phyloP scores from a whole-genome alignment of 306 rosid species.

The Cicer judaicum region DNA sequence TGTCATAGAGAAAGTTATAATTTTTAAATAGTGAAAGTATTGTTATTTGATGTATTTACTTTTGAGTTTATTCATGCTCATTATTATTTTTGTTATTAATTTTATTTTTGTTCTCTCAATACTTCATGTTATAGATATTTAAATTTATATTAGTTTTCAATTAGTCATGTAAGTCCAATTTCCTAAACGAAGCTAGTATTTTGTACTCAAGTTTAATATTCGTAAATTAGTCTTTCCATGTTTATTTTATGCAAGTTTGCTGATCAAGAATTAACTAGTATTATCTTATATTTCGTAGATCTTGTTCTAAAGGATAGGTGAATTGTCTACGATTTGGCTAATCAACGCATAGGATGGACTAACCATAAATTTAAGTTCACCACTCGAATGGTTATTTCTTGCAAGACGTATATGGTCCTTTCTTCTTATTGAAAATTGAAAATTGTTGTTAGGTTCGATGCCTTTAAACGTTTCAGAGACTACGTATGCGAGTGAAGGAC shows the following conservation, averaged over 20 bases:
- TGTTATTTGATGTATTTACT: too few relatives aligned
- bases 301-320: slow-evolving; percentile 87
- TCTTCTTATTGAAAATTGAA: neutral
- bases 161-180: neutral
- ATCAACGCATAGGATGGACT: slow-evolving; percentile 84
- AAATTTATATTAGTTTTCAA: slow-evolving; percentile 9
- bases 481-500: slow-evolving; percentile 70
- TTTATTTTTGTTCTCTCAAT: too few relatives aligned
- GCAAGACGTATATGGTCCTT: too few relatives aligned
- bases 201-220: slow-evolving; percentile 16
- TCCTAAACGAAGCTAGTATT: neutral
- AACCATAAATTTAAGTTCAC: slow-evolving; percentile 81
- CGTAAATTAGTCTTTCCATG: neutral
- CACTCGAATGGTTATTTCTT: slow-evolving; percentile 13
- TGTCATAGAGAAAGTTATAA: too few relatives aligned
- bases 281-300: slow-evolving; percentile 55
- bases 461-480: slow-evolving; percentile 85
- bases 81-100: too few relatives aligned
- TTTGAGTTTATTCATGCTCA: too few relatives aligned
- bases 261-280: too few relatives aligned
- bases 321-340: slow-evolving; percentile 80
- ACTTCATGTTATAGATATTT: neutral
- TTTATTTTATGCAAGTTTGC: neutral
- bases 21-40: too few relatives aligned
- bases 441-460: slow-evolving; percentile 59